Evolutionary conservation across 2,329 filamentous ascomycete species (phyloP).

Genomic region (Thelonectria rubi): DNA sequence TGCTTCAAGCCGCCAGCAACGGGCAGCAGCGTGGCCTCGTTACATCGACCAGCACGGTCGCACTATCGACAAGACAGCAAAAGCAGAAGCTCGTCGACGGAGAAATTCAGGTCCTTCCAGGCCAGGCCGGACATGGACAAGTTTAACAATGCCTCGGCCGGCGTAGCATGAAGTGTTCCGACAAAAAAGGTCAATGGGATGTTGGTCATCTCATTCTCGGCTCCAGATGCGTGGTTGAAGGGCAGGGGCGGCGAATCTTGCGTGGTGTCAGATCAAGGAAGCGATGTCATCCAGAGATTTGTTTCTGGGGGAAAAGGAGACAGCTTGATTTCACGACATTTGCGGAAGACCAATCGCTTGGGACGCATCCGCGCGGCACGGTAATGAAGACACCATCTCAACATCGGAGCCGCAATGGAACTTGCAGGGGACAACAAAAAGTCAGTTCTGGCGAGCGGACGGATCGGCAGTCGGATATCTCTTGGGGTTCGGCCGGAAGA

Average conservation of each 20-base stretch:
- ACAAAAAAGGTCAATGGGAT: background rate
- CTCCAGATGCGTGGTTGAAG: background rate
- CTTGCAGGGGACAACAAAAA: background rate
- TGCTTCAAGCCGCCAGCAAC: no score
- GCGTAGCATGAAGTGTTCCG: background rate
- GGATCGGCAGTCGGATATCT: background rate
- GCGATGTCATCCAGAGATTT: background rate
- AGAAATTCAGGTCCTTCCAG: no score
- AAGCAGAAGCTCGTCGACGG: no score
- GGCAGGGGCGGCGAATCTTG: background rate
- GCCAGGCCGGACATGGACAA: no score
- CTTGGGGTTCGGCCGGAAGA: background rate
- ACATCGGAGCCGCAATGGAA: background rate
- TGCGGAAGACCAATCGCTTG: slow-evolving; percentile 4
- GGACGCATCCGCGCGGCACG: slow-evolving; percentile 4
- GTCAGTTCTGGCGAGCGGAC: background rate
- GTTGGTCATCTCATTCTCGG: background rate
- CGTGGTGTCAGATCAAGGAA: background rate
- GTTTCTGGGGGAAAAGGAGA: background rate
- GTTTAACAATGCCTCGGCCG: no score
- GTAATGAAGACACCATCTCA: slow-evolving; percentile 9
- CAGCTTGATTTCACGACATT: background rate
- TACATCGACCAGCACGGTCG: no score
- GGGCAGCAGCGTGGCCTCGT: no score
- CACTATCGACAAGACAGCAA: no score